Percentiles rank a stretch among this genome's conserved stretches.
Conservation (phyloP, 371 early-diverging fungal genomes). For the Dichotomocladium elegans region DNA sequence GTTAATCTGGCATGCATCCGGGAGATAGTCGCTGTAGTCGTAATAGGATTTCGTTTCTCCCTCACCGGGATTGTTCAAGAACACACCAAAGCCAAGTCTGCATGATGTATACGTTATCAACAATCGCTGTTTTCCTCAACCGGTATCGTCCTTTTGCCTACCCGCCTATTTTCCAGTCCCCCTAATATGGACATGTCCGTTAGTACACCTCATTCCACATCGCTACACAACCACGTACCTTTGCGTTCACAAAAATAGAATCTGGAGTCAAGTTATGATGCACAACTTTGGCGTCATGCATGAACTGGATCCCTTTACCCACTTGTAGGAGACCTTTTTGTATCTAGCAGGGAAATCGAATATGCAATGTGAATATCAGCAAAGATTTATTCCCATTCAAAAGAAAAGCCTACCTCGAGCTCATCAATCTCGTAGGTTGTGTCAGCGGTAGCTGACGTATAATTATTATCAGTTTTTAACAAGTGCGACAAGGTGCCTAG, state of each 20-base stretch:
- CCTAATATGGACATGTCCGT: slow-evolving; percentile 31
- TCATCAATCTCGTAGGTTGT: slow-evolving; percentile 66
- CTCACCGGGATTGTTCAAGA: slow-evolving; percentile 45
- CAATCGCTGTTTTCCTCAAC: background rate
- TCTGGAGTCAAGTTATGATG: slow-evolving; percentile 78
- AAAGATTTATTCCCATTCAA: too few species aligned
- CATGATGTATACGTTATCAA: background rate
- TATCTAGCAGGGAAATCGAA: slow-evolving; percentile 36
- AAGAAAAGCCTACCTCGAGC: slow-evolving; percentile 58
- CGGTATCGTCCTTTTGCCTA: slow-evolving; percentile 33
- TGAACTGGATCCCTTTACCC: slow-evolving; percentile 68
- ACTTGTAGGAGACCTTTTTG: slow-evolving; percentile 85
- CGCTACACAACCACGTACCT: slow-evolving; percentile 52
- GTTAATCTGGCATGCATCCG: slow-evolving; percentile 63
- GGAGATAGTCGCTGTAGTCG: slow-evolving; percentile 59
- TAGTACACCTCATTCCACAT: too few species aligned
- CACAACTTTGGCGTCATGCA: slow-evolving; percentile 73
- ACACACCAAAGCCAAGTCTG: slow-evolving; percentile 67
- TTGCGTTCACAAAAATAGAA: slow-evolving; percentile 74
- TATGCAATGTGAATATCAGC: too few species aligned
- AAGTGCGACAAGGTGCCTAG: slow-evolving; percentile 64
- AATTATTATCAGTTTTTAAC: slow-evolving; percentile 52
- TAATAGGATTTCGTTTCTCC: slow-evolving; percentile 32
- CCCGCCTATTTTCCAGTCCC: slow-evolving; percentile 92
- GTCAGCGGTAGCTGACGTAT: slow-evolving; percentile 33